These are phyloP conservation scores for Linderina pennispora DNA, from an alignment of 192 early-diverging fungal species.

Conservation along the genomic window DNA sequence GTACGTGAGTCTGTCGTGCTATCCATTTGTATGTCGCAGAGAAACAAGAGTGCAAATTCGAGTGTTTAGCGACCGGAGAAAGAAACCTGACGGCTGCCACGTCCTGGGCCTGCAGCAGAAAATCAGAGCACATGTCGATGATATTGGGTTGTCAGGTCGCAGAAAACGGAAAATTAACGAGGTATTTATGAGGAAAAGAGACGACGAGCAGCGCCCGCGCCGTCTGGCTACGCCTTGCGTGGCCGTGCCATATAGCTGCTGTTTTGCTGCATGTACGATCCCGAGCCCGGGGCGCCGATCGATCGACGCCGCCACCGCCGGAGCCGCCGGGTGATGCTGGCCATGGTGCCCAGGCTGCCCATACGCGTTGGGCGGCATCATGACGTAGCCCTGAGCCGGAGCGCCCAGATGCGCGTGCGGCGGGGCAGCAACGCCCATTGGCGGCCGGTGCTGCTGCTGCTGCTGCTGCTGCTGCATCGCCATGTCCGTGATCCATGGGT, in stretches of 20 bases:
- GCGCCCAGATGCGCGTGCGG: conserved; percentile 13
- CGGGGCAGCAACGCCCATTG: conserved; percentile 5
- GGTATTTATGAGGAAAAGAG: no score
- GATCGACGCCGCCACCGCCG: conserved; percentile 8
- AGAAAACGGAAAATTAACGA: no score
- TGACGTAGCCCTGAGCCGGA: conserved; percentile 30
- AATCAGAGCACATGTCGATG: no score
- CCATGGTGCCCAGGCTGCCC: conserved; percentile 17
- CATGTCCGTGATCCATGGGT: conserved; percentile 75
- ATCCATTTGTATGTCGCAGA: no score
- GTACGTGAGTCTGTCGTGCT: no score
- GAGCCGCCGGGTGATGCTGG: conserved; percentile 9
- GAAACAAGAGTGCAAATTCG: no score
- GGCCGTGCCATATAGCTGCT: conserved; percentile 34
- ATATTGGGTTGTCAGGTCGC: no score
- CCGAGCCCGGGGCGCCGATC: background rate
- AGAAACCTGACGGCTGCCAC: no score
- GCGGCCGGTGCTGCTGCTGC: conserved; percentile 5
- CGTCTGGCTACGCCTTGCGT: no score
- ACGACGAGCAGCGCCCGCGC: no score
- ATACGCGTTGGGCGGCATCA: conserved; percentile 16
- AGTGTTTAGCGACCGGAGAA: no score
- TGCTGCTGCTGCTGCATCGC: conserved; percentile 23
- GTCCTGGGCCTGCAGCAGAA: no score
- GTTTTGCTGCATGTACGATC: conserved; percentile 1